Base-by-base conservation (phyloP, 192 early-diverging fungal genomes). In the Dissophora ornata region DNA sequence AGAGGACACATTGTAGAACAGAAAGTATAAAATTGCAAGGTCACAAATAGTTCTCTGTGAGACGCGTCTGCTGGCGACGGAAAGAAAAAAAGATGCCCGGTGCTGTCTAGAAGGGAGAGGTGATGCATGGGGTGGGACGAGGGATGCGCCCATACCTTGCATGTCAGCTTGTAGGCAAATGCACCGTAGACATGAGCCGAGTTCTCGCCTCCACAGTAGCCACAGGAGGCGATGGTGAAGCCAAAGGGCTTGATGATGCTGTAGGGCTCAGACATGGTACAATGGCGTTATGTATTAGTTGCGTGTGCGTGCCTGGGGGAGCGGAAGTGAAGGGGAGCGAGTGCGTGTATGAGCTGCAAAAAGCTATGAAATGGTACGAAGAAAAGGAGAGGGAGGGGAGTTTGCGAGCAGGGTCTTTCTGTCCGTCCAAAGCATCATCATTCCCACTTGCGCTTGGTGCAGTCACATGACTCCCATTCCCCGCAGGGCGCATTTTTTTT, bases 231-330 rank as follows among this genome's bases (percentile, higher is more conserved):
- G 30, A 77, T 58, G 28, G 73, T 67, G 40, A 77, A 77, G 12
- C 73, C 73, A 15, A 67, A 44, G 51, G 73, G 73, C 30, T 67
- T 67, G 33, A 77, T 61, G 46, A 77, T 77, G 53, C 73, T 77
- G 65, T 61, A 77, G 4, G 64, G 42, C 26, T 67, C 73, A 4
- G 73, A 61, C 73, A 77, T 77, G 29, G 30, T 65, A 22, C 30
- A 34, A 34, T 33, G 34, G 19, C 18, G 53, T 55, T 38, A 12
- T 38, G 36, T 38, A 9, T 12, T 9, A 38, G 36, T 38, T 38
- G 36, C 36, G 12, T 38, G 36, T n/a, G n/a, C n/a, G n/a, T n/a
- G n/a, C n/a, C n/a, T n/a, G n/a, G n/a, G n/a, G n/a, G n/a, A n/a
- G n/a, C n/a, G n/a, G n/a, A n/a, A n/a, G n/a, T n/a, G n/a, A n/a